These are phyloP conservation scores for Dianthus caryophyllus DNA, from an alignment of 148 eudicot species.

Conservation along the genomic window DNA sequence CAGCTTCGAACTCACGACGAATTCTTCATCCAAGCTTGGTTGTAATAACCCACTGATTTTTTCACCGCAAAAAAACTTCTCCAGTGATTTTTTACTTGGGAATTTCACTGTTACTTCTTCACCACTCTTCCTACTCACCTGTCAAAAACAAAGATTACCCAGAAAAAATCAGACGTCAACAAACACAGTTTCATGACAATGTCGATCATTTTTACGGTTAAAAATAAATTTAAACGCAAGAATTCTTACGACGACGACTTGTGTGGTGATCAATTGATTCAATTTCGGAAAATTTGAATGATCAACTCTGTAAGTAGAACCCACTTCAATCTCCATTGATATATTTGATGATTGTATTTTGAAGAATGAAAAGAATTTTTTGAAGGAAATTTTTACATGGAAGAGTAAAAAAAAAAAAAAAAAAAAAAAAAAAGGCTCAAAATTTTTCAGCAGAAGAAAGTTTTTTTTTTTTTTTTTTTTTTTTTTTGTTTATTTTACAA, in stretches of 20 bases:
- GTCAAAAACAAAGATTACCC: not conserved
- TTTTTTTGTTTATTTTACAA: not conserved
- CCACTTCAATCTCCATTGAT: slow-evolving; percentile 35
- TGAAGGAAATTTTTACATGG: too few relatives aligned
- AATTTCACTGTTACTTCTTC: slow-evolving; percentile 49
- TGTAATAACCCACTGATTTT: slow-evolving; percentile 32
- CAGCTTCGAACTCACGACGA: slow-evolving; percentile 43
- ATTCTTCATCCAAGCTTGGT: slow-evolving; percentile 62
- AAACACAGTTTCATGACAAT: too few relatives aligned
- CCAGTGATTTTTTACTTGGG: slow-evolving; percentile 58
- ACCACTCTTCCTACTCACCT: slow-evolving; percentile 61
- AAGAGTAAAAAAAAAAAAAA: too few relatives aligned
- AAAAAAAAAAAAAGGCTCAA: not conserved
- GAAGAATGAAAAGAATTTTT: not conserved
- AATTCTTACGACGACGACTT: slow-evolving; percentile 59
- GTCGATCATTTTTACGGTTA: too few relatives aligned
- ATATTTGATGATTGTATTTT: not conserved
- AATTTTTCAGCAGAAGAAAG: not conserved
- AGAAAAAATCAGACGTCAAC: not conserved
- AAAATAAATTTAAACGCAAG: too few relatives aligned
- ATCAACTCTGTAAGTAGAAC: slow-evolving; percentile 53
- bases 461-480: not conserved
- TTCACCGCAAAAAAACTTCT: slow-evolving; percentile 34
- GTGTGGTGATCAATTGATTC: slow-evolving; percentile 45
- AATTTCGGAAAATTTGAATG: slow-evolving; percentile 42